Conservation (phyloP, 495 filamentous ascomycete genomes). For the Schizothecium vesticola region DNA sequence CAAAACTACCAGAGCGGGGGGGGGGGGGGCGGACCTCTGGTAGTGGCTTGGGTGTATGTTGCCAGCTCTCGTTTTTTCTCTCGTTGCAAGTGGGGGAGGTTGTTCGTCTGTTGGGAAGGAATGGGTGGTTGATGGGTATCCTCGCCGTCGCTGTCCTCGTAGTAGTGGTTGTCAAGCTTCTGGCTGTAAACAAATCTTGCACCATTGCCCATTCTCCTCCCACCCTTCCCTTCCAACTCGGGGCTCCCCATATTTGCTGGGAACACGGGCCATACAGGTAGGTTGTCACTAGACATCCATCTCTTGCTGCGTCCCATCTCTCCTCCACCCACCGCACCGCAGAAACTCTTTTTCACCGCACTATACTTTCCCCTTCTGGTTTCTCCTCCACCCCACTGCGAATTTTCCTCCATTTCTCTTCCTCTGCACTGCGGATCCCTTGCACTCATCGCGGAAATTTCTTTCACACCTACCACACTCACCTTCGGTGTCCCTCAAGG, state of each 20-base stretch:
- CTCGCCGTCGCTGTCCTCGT: slow-evolving; percentile 36
- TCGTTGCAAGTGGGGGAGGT: too few relatives aligned
- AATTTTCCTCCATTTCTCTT: not conserved
- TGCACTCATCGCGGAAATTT: not conserved
- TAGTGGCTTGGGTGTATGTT: too few relatives aligned
- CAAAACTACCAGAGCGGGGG: not conserved
- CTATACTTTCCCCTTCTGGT: too few relatives aligned
- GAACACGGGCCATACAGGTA: not conserved
- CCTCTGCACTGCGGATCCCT: not conserved
- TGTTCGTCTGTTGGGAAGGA: not conserved
- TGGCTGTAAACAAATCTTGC: slow-evolving; percentile 24
- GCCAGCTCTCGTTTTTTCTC: too few relatives aligned
- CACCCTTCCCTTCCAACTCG: not conserved
- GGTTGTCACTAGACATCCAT: not conserved
- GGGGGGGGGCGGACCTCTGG: too few relatives aligned
- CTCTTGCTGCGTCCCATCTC: not conserved
- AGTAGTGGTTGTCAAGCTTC: slow-evolving; percentile 59
- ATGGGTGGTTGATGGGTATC: slow-evolving; percentile 22
- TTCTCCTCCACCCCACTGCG: not conserved
- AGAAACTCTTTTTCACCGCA: not conserved
- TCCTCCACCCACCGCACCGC: not conserved
- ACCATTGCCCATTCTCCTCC: not conserved
- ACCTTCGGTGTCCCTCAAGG: not conserved
- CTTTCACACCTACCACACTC: not conserved
- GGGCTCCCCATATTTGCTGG: not conserved